These are phyloP conservation scores for Akanthomyces lecanii DNA, from an alignment of 2,329 filamentous ascomycete genomes.

Conservation along the genomic window DNA sequence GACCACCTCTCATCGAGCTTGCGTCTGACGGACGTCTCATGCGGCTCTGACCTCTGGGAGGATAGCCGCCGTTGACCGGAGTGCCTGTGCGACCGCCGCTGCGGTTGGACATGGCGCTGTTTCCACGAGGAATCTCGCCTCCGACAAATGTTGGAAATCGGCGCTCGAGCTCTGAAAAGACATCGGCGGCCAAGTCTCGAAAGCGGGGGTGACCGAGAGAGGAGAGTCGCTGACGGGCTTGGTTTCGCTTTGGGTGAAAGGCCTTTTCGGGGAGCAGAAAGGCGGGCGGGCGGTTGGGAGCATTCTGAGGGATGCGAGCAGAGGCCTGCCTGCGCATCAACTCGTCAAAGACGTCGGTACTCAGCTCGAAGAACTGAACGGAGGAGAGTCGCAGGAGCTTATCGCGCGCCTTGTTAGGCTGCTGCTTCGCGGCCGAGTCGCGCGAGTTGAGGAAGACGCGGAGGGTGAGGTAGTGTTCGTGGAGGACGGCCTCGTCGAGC, in stretches of 20 bases:
- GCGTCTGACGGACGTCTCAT: conserved; percentile 58
- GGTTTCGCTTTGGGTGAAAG: conserved; percentile 96
- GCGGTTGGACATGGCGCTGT: conserved; percentile 64
- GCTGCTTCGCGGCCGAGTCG: conserved; percentile 69
- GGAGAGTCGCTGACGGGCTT: conserved; percentile 91
- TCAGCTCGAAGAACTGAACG: conserved; percentile 95
- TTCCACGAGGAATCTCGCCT: conserved; percentile 62
- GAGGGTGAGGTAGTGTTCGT: conserved; percentile 77
- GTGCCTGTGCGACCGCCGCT: conserved; percentile 54
- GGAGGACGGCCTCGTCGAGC: conserved; percentile 57
- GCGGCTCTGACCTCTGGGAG: conserved; percentile 49
- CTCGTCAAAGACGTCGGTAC: conserved; percentile 96
- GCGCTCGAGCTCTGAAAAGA: conserved; percentile 90
- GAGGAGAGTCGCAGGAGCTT: conserved; percentile 86
- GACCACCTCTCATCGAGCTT: conserved; percentile 51
- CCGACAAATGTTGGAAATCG: conserved; percentile 77
- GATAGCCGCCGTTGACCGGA: conserved; percentile 55
- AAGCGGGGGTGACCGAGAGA: conserved; percentile 85
- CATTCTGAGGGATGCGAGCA: conserved; percentile 50
- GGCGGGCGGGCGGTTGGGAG: conserved; percentile 55
- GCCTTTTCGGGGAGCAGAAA: conserved; percentile 79
- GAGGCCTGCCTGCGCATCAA: conserved; percentile 77
- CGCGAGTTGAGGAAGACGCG: conserved; percentile 72
- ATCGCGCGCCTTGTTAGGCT: conserved; percentile 85
- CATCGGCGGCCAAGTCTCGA: conserved; percentile 87